Conservation (phyloP, 345 rosid genomes). For the Corymbia maculata region DNA sequence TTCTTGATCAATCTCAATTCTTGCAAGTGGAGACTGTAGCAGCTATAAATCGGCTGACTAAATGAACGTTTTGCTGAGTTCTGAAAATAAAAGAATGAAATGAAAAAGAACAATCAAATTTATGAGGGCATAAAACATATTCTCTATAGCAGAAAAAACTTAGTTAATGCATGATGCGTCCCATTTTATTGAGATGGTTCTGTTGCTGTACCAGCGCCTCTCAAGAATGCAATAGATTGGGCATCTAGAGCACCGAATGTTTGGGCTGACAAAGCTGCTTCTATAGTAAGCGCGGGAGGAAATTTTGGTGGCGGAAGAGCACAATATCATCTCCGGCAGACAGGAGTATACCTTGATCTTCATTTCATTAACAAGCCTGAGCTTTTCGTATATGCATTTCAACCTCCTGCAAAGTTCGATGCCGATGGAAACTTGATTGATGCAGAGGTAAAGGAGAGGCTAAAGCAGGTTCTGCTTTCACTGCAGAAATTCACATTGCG, state of each 20-base stretch:
- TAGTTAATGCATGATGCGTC: not conserved
- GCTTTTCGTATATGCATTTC: slow-evolving; percentile 59
- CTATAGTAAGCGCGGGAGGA: slow-evolving; percentile 59
- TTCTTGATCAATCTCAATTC: not conserved
- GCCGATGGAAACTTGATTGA: slow-evolving; percentile 59
- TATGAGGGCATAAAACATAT: not conserved
- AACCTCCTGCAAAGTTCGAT: slow-evolving; percentile 77
- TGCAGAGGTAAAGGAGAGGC: slow-evolving; percentile 27
- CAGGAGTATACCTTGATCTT: slow-evolving; percentile 68
- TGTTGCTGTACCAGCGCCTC: slow-evolving; percentile 30
- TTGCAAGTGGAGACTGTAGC: not conserved
- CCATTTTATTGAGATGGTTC: not conserved
- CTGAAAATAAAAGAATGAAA: not conserved
- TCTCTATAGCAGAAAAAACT: not conserved
- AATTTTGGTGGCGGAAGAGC: slow-evolving; percentile 48
- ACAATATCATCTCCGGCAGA: slow-evolving; percentile 79
- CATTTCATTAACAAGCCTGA: slow-evolving; percentile 90
- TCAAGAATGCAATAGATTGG: slow-evolving; percentile 91
- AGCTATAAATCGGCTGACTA: not conserved
- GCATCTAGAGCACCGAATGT: slow-evolving; percentile 70
- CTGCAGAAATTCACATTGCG: slow-evolving; percentile 48
- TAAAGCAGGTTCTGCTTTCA: slow-evolving; percentile 46
- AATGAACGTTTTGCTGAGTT: not conserved
- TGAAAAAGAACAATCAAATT: not conserved
- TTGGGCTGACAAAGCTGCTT: slow-evolving; percentile 87